Conservation (phyloP, 352 stramenopile species). For the Phytophthora brassicae region DNA sequence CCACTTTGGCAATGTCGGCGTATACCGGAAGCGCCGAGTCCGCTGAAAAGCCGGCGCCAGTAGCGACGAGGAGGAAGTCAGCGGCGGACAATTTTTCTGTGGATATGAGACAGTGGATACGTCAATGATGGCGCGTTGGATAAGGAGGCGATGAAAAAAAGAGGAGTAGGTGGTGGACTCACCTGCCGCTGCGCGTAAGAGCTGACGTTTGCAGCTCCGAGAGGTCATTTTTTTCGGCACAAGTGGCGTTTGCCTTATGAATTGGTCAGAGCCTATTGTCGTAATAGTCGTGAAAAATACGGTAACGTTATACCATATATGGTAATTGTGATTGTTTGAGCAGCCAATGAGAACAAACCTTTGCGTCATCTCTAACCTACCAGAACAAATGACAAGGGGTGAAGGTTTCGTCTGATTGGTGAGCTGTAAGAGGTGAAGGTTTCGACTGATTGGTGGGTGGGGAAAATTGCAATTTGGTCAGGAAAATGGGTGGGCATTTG, state of each 20-base stretch:
- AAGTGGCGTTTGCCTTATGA: no score
- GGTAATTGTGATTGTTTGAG: no score
- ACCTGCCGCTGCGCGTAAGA: constrained; percentile 42
- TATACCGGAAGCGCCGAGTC: constrained; percentile 90
- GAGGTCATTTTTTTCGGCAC: not conserved
- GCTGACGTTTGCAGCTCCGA: constrained; percentile 10
- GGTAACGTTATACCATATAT: no score
- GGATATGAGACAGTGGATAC: not conserved
- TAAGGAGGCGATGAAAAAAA: not conserved
- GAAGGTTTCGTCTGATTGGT: no score
- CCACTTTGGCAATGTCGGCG: constrained; percentile 85
- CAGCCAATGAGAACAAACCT: no score
- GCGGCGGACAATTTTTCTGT: constrained; percentile 68
- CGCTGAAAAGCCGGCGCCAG: constrained; percentile 89
- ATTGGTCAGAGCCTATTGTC: not conserved
- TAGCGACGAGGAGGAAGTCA: constrained; percentile 87
- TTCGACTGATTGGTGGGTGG: no score
- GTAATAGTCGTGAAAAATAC: no score
- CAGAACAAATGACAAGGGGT: no score
- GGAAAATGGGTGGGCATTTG: no score
- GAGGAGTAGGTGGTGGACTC: not conserved
- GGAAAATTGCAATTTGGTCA: no score
- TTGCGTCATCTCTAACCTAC: no score
- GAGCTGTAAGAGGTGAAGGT: no score
- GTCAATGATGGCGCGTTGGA: not conserved